Evolutionary conservation across 2,329 filamentous ascomycete species (phyloP), one percentile per base, ranked within the genome.

Genomic region (Ophiostoma sp.): DNA sequence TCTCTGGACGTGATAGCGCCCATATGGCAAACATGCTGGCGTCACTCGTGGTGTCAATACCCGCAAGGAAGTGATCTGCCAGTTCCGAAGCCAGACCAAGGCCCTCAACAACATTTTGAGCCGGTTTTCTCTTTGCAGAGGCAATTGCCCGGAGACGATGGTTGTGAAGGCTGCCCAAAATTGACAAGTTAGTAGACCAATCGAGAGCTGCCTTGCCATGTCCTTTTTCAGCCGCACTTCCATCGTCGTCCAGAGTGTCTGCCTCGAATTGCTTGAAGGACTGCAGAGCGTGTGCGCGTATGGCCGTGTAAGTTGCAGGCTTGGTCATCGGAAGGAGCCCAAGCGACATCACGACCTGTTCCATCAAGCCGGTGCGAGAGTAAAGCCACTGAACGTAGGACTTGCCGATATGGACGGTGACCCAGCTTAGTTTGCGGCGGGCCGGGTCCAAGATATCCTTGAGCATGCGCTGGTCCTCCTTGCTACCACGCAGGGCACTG

Each of bases 61-160:
- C 84, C 0, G 84, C 84, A 0, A 83, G 77, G 15, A 86, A 78
- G 71, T 86, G 84, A 69, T 86, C 84, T 0, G 84, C 83, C 15
- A 79, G 81, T 75, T 86, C 84, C 0, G 83, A 83, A 0, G 84
- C 84, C 54, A 84, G 82, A 27, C 85, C 82, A 7, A 84, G 73
- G 41, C 81, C 80, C 11, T 78, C 76, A 3, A 71, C 75, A 73
- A 10, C 69, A 69, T 2, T 73, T 70, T 41, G 76, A 78, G 3
- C 75, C 73, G 6, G 74, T 71, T 27, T 76, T 27, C 52, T 4
- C 36, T n/a, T 36, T 11, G 7, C 31, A 6, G 6, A 8, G 33
- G 6, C 31, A 11, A 11, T 4, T 5, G 31, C 23, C 6, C 20
- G 17, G 2, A 15, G 8, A 7, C 52, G 31, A n/a, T 67, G 67